These are phyloP conservation scores for Phycomyces nitens DNA, from an alignment of 192 early-diverging fungal genomes.

Conservation along the genomic window DNA sequence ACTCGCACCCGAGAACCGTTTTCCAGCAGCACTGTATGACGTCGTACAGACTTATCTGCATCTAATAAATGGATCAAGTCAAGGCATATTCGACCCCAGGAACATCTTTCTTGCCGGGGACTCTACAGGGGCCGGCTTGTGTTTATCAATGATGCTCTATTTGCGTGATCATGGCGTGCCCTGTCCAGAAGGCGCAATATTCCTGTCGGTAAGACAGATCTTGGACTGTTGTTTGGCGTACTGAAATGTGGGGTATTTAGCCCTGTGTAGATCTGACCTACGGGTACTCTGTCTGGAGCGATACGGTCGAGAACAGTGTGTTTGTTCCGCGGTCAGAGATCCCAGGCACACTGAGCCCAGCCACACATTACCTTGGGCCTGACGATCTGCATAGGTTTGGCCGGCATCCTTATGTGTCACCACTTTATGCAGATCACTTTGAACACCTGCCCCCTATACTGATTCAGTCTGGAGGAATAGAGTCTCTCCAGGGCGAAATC, in stretches of 20 bases:
- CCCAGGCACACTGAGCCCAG: constrained; percentile 40
- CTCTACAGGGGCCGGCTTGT: constrained; percentile 68
- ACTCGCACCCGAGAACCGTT: constrained; percentile 14
- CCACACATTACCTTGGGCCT: constrained; percentile 39
- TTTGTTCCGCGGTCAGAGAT: constrained; percentile 29
- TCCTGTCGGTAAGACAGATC: constrained; percentile 50
- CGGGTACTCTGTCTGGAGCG: constrained; percentile 47
- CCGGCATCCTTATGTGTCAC: constrained; percentile 53
- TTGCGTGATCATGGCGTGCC: constrained; percentile 51
- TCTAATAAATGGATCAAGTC: constrained; percentile 39
- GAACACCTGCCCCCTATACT: constrained; percentile 45
- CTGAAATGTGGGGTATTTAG: constrained; percentile 20
- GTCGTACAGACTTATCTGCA: constrained; percentile 52
- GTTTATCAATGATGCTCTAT: constrained; percentile 56
- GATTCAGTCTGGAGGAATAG: constrained; percentile 53
- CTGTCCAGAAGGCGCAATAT: constrained; percentile 48
- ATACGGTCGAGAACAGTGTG: constrained; percentile 34
- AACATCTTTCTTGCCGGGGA: constrained; percentile 67
- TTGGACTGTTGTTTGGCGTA: constrained; percentile 6
- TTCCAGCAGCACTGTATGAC: constrained; percentile 63
- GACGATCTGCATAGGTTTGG: constrained; percentile 27
- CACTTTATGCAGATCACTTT: constrained; percentile 43
- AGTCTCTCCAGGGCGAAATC: constrained; percentile 46
- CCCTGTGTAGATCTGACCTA: constrained; percentile 56
- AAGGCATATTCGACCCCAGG: constrained; percentile 48